Evolutionary conservation across 2,329 filamentous ascomycete species (phyloP).

Genomic region (Remersonia thermophila): DNA sequence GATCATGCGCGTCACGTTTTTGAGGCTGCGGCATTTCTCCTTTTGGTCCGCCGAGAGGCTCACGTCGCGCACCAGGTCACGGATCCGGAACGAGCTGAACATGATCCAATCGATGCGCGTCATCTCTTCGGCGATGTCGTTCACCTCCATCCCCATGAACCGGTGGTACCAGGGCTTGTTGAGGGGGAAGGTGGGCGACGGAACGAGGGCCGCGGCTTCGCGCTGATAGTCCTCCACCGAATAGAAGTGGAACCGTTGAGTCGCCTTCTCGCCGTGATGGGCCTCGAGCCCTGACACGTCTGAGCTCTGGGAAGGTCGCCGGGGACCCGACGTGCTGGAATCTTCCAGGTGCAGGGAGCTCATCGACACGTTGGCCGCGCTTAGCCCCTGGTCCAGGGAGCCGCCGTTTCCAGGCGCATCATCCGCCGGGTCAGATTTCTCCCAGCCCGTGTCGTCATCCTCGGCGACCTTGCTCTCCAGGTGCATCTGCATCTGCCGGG

Average conservation of each 20-base stretch:
- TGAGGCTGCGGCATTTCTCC: slow-evolving; percentile 62
- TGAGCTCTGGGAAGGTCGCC: slow-evolving; percentile 35
- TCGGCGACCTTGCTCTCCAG: slow-evolving; percentile 61
- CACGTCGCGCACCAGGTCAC: slow-evolving; percentile 86
- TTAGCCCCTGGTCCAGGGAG: slow-evolving; percentile 12
- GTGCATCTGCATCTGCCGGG: slow-evolving; percentile 71
- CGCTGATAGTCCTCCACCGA: slow-evolving; percentile 69
- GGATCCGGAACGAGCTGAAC: slow-evolving; percentile 87
- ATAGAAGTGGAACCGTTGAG: slow-evolving; percentile 44
- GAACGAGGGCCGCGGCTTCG: slow-evolving; percentile 60
- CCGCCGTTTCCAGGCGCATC: slow-evolving; percentile 19
- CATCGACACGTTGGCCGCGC: slow-evolving; percentile 33
- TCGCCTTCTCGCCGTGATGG: slow-evolving; percentile 25
- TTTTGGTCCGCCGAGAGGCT: slow-evolving; percentile 60
- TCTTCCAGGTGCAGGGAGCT: slow-evolving; percentile 38
- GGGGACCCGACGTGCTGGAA: slow-evolving; percentile 25
- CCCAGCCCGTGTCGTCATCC: slow-evolving; percentile 90
- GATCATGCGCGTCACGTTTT: slow-evolving; percentile 90
- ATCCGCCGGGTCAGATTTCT: slow-evolving; percentile 57
- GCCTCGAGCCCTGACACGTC: slow-evolving; percentile 29
- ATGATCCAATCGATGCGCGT: slow-evolving; percentile 97
- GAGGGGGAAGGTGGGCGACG: slow-evolving; percentile 55
- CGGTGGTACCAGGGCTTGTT: slow-evolving; percentile 81
- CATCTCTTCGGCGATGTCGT: slow-evolving; percentile 79
- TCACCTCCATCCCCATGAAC: slow-evolving; percentile 76